phyloP scores from a whole-genome alignment of 2,329 filamentous ascomycete species.

The Annulohypoxylon truncatum region DNA sequence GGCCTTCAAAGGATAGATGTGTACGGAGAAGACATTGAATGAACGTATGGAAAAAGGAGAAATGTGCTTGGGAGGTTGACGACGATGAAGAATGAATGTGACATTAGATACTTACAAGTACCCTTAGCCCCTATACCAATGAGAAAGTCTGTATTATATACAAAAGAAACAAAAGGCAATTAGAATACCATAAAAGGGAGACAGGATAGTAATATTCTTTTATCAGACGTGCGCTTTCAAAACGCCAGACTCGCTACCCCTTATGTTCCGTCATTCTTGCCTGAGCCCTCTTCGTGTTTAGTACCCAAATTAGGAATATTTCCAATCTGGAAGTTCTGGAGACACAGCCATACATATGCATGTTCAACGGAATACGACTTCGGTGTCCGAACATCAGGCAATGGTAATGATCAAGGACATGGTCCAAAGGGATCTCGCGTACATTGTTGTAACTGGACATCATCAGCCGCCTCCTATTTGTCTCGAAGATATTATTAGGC shows the following conservation, averaged over 20 bases:
- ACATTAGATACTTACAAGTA: not conserved
- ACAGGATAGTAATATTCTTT: not conserved
- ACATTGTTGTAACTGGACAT: not conserved
- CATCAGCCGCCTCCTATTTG: not conserved
- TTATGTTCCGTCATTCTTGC: not conserved
- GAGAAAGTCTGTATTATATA: not conserved
- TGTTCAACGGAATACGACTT: not conserved
- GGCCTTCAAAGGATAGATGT: conserved; percentile 6
- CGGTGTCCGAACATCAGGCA: not conserved
- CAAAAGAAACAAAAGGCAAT: not conserved
- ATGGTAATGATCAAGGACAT: not conserved
- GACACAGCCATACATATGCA: conserved; percentile 10
- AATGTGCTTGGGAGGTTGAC: not conserved
- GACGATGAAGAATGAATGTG: not conserved
- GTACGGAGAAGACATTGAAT: conserved; percentile 5
- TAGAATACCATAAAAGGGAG: not conserved
- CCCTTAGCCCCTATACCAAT: not conserved
- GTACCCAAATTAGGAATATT: not conserved
- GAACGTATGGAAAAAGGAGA: not conserved
- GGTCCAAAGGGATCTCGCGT: not conserved
- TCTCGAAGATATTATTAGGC: not conserved
- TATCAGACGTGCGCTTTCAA: not conserved
- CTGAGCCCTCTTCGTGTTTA: not conserved
- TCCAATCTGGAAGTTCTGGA: not conserved
- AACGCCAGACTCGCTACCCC: not conserved